Evolutionary conservation across 1,284 basidiomycete genomes (phyloP), one percentile per base, ranked within the genome.

Genomic region (Cryptococcus sp.): DNA sequence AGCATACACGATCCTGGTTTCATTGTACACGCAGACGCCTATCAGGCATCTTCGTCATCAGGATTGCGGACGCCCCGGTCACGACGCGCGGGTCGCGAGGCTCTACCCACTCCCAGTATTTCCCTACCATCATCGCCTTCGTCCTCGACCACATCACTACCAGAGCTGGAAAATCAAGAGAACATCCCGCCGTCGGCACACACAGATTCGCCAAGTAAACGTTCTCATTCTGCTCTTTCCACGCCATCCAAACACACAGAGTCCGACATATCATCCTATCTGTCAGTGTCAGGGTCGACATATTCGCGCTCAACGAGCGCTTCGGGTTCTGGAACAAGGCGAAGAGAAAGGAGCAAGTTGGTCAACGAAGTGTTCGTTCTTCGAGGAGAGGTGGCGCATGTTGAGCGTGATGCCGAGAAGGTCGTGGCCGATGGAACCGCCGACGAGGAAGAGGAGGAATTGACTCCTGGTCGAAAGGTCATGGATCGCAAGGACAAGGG

Each of bases 1-100:
- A 48, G 59, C 34, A 54, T 65, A 13, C 69, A 71, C 47, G 68
- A 70, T 52, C 54, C 61, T 2, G 69, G 68, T 8, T 74, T 71
- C 49, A 50, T 55, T 5, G 58, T 71, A 3, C 61, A 54, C 38
- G 23, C 46, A 20, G 68, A 72, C 22, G 13, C 23, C 11, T 13
- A 25, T 11, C 8, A 34, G 44, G 15, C 19, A 25, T 5, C 29
- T 10, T 34, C 29, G 13, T 34, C 29, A 34, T 40, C 17, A n/a
- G 51, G 25, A 15, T 37, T 47, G 5, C 45, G 52, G 7, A 55
- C 54, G 19, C 54, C 54, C n/a, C 54, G 54, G 37, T 55, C 54
- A 38, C 39, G 47, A 45, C 41, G 39, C 34, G 45, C 41, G 13
- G 44, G 7, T 50, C 41, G 34, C 19, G 45, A 47, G 19, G 11